These are phyloP conservation scores for Candolleomyces eurysporus DNA, from an alignment of 768 basidiomycete species.

Conservation along the genomic window DNA sequence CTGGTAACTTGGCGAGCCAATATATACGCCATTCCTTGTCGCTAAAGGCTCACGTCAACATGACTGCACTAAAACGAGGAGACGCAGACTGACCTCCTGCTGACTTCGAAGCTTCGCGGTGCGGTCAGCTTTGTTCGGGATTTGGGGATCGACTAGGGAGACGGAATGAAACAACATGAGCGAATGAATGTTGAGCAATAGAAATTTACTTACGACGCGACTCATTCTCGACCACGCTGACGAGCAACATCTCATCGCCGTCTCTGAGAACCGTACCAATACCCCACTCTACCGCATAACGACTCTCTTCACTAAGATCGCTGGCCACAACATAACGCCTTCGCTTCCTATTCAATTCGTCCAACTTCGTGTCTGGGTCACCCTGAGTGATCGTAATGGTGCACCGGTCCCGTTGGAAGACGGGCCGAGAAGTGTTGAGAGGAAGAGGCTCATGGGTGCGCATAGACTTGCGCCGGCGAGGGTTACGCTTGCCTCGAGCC, in stretches of 20 bases:
- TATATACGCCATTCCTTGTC: slow-evolving; percentile 85
- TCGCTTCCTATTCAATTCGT: slow-evolving; percentile 43
- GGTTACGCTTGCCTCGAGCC: slow-evolving; percentile 39
- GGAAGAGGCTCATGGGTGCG: slow-evolving; percentile 63
- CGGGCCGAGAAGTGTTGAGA: slow-evolving; percentile 68
- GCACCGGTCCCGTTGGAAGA: slow-evolving; percentile 90
- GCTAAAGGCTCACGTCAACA: slow-evolving; percentile 39
- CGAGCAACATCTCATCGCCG: slow-evolving; percentile 90
- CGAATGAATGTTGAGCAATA: not conserved
- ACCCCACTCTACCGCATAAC: slow-evolving; percentile 97
- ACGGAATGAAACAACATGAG: slow-evolving; percentile 5
- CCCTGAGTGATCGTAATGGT: slow-evolving; percentile 89
- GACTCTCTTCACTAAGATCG: slow-evolving; percentile 91
- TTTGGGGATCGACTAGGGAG: slow-evolving; percentile 58
- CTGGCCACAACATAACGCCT: slow-evolving; percentile 87
- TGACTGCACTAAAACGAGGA: not conserved
- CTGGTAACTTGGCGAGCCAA: slow-evolving; percentile 87
- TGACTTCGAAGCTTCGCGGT: slow-evolving; percentile 80
- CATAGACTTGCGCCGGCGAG: slow-evolving; percentile 61
- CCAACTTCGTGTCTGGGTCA: slow-evolving; percentile 58
- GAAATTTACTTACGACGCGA: slow-evolving; percentile 60
- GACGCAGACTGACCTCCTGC: slow-evolving; percentile 66
- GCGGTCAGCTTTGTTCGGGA: slow-evolving; percentile 72
- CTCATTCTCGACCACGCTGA: slow-evolving; percentile 92
- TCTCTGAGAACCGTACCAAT: slow-evolving; percentile 94